A percentile compares a stretch with the other conserved stretches of the same genome.
Conservation (phyloP, 371 early-diverging fungal species). For the Mortierella sp. region DNA sequence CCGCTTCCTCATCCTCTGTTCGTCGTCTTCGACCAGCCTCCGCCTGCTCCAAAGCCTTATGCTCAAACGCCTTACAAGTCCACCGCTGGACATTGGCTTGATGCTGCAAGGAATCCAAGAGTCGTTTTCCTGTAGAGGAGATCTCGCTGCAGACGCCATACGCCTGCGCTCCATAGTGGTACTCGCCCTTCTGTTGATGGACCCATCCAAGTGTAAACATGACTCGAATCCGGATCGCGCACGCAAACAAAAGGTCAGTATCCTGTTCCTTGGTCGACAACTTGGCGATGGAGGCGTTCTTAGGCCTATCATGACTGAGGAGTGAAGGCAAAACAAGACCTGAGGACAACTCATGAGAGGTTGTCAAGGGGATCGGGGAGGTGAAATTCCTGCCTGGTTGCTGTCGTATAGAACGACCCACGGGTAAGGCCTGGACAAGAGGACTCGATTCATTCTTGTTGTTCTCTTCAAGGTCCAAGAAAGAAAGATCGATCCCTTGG, state of each 20-base stretch:
- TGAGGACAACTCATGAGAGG: background rate
- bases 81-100: conserved; percentile 34
- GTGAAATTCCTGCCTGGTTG: conserved; percentile 3
- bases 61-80: conserved; percentile 27
- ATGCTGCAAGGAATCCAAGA: conserved; percentile 28
- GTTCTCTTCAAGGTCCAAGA: conserved; percentile 21
- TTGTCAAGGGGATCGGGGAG: background rate
- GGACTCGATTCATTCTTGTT: conserved; percentile 7
- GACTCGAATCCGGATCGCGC: conserved; percentile 48
- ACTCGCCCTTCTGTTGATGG: conserved; percentile 48
- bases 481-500: conserved; percentile 44
- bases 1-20: background rate
- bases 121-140: conserved; percentile 30
- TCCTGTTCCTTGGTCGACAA: conserved; percentile 24
- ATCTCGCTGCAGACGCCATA: conserved; percentile 55
- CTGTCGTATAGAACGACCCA: conserved; percentile 11
- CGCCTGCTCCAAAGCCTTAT: conserved; percentile 19
- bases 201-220: conserved; percentile 58
- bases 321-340: background rate
- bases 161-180: conserved; percentile 47
- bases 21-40: conserved; percentile 3
- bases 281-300: conserved; percentile 25
- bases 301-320: background rate
- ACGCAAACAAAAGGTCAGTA: conserved; percentile 28
- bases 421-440: background rate